A percentile compares a stretch with the other conserved stretches of the same genome.
These are phyloP conservation scores for Kwoniella bestiolae DNA, from an alignment of 768 basidiomycete genomes.

Conservation along the genomic window DNA sequence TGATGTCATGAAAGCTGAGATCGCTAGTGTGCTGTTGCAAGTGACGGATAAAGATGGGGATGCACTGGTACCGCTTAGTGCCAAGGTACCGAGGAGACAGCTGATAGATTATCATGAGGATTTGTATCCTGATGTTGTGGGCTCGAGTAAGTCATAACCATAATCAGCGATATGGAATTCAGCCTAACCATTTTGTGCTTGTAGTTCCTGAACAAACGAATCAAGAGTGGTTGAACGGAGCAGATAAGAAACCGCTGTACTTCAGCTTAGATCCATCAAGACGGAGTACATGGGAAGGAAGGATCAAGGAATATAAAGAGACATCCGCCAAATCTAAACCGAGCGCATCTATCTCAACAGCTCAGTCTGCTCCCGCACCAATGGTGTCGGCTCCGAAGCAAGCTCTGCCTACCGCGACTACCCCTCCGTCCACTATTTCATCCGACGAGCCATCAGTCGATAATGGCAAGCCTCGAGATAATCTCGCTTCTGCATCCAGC, in stretches of 20 bases:
- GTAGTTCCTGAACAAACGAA: constrained; percentile 39
- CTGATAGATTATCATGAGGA: constrained; percentile 58
- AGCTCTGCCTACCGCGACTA: too few relatives aligned
- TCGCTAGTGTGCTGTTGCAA: constrained; percentile 49
- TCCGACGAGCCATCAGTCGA: too few relatives aligned
- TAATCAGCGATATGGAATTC: neutral
- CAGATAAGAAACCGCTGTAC: constrained; percentile 29
- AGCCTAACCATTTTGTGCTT: neutral
- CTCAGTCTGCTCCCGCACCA: neutral
- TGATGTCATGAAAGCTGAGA: constrained; percentile 58
- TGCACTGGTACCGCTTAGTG: constrained; percentile 52
- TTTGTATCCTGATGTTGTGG: constrained; percentile 50
- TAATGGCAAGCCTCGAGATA: too few relatives aligned
- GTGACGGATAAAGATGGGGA: constrained; percentile 51
- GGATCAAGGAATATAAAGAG: constrained; percentile 5
- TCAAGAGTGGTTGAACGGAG: constrained; percentile 34
- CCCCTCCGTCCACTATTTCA: too few relatives aligned
- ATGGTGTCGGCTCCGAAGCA: too few relatives aligned
- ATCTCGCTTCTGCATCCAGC: too few relatives aligned
- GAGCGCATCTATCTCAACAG: neutral
- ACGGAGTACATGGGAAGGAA: constrained; percentile 34
- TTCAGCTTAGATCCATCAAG: constrained; percentile 41
- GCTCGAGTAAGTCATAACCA: constrained; percentile 29
- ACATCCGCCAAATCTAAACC: neutral
- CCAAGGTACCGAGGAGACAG: constrained; percentile 56